Base-by-base conservation (phyloP, 2,329 filamentous ascomycete genomes). In the Aspergillus neotritici region DNA sequence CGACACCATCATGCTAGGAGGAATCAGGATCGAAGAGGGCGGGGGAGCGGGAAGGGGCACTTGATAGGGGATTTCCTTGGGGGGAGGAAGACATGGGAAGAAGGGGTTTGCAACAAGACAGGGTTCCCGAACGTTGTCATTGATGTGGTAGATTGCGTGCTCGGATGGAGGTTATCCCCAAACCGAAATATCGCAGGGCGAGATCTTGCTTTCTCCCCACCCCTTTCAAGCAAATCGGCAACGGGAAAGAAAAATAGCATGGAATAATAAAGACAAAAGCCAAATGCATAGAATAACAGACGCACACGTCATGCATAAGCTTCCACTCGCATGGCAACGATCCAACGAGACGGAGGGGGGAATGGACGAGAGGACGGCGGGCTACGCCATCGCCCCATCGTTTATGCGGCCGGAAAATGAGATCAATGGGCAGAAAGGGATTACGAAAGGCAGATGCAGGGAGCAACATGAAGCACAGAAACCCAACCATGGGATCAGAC, bases 131-230 rank as follows among this genome's bases (percentile, higher is more conserved):
- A 56, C 51, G 50, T 37, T 60, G 60, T 55, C 61, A 65, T 65
- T 52, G 55, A 48, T 50, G 50, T 55, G 51, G 53, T 51, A 49
- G 57, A 65, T 65, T 60, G 62, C 63, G 63, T 65, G 63, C 61
- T 65, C 57, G 48, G 29, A 47, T 45, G 34, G 31, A 35, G 40
- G 46, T 53, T 40, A 50, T 41, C 49, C 40, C 43, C 44, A 43
- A 37, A 40, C 21, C 21, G 7, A 25, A 8, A 25, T 25, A 25
- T 25, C 21, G 21, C 21, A 25, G 5, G 21, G 2, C 21, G 5
- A 21, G 4, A 2, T 7, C 21, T 6, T 21, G 4, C 21, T 21
- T 25, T 25, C 21, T 5, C 21, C 21, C 21, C 21, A 8, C 21
- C 21, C 21, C 2, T 25, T 25, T 9, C 21, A 25, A 25, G 7